These are phyloP conservation scores for Pythium dissotocum DNA, from an alignment of 352 stramenopile genomes.

Conservation along the genomic window DNA sequence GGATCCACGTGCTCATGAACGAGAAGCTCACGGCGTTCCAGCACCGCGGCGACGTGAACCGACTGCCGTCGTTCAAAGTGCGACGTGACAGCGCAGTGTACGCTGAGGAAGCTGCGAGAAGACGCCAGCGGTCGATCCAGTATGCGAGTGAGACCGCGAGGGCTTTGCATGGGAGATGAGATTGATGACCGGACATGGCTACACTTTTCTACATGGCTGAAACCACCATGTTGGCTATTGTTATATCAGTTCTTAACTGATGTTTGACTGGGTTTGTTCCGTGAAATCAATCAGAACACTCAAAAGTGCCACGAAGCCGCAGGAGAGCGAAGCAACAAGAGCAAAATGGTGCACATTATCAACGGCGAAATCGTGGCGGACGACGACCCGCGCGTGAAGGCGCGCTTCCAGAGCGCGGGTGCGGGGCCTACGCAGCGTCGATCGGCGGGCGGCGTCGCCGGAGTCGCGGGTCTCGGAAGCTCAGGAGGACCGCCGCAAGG, in stretches of 20 bases:
- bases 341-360: slow-evolving; percentile 85
- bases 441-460: slow-evolving; percentile 3
- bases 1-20: slow-evolving; percentile 52
- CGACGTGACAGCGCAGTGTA: slow-evolving; percentile 33
- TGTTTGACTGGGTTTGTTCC: not conserved
- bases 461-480: slow-evolving; percentile 5
- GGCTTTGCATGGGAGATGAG: not conserved
- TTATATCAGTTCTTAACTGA: slow-evolving; percentile 1
- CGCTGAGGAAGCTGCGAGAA: slow-evolving; percentile 35
- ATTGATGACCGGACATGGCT: slow-evolving; percentile 7
- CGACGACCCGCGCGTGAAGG: slow-evolving; percentile 75
- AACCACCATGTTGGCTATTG: not conserved
- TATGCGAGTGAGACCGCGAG: slow-evolving; percentile 20
- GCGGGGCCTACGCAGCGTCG: slow-evolving; percentile 16
- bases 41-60: slow-evolving; percentile 34
- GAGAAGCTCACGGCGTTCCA: slow-evolving; percentile 47
- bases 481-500: slow-evolving; percentile 12
- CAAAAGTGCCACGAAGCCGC: slow-evolving; percentile 9
- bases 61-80: slow-evolving; percentile 41
- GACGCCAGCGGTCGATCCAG: slow-evolving; percentile 30
- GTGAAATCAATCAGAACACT: not conserved
- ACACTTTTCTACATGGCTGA: slow-evolving; percentile 6
- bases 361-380: slow-evolving; percentile 87
- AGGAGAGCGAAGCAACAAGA: not conserved
- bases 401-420: slow-evolving; percentile 21